Conservation (phyloP, 768 basidiomycete species). For the Psilocybe cyanescens region DNA sequence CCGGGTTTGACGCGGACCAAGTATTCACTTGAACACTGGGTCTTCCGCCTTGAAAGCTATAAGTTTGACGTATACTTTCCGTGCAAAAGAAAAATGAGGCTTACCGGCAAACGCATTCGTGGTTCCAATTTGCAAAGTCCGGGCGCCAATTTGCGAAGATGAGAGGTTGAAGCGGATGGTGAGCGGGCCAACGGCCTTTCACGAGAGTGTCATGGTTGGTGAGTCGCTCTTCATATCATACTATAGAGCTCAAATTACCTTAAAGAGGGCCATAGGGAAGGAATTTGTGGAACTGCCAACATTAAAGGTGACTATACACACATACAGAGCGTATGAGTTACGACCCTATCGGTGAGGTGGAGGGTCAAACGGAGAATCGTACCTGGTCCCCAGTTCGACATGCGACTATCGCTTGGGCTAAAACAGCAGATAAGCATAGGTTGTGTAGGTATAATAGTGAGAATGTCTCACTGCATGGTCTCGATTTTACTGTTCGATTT, state of each 20-base stretch:
- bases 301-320: slow-evolving; percentile 31
- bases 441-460: not conserved
- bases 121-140: slow-evolving; percentile 38
- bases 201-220: no score
- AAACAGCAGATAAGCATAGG: not conserved
- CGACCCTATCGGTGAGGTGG: not conserved
- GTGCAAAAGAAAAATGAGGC: not conserved
- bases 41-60: slow-evolving; percentile 25
- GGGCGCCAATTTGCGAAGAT: slow-evolving; percentile 35
- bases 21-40: slow-evolving; percentile 35
- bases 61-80: no score
- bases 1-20: slow-evolving; percentile 33
- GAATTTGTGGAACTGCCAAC: slow-evolving; percentile 28
- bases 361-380: not conserved
- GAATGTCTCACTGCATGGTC: slow-evolving; percentile 33
- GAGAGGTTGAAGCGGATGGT: slow-evolving; percentile 32
- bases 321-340: not conserved
- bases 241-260: slow-evolving; percentile 19
- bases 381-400: slow-evolving; percentile 37
- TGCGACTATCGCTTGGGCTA: slow-evolving; percentile 39
- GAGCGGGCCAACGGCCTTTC: slow-evolving; percentile 32
- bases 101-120: slow-evolving; percentile 39
- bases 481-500: slow-evolving; percentile 32
- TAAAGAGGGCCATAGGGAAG: slow-evolving; percentile 42
- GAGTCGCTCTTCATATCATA: not conserved